Conservation (phyloP, 768 basidiomycete species). For the Psilocybe azurescens region DNA sequence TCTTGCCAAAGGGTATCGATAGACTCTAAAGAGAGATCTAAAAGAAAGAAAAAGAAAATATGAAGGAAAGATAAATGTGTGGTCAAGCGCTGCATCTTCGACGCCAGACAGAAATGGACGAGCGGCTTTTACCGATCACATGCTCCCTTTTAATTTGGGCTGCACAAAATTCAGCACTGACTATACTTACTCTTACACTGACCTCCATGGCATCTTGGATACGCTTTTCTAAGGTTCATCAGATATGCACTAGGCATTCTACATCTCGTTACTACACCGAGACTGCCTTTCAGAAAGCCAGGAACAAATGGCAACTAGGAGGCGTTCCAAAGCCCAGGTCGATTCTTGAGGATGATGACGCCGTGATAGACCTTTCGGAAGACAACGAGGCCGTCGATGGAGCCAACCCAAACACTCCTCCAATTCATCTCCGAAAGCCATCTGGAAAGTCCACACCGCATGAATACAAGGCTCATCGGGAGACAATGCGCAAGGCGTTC, state of each 20-base stretch:
- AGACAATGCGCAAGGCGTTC: conserved; percentile 55
- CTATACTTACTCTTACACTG: not conserved
- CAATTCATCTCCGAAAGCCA: conserved; percentile 43
- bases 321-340: conserved; percentile 46
- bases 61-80: conserved; percentile 10
- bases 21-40: conserved; percentile 12
- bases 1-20: conserved; percentile 5
- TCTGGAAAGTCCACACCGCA: conserved; percentile 49
- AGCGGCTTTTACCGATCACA: conserved; percentile 29
- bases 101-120: conserved; percentile 1
- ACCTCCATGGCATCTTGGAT: conserved; percentile 31
- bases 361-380: conserved; percentile 54
- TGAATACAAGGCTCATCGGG: conserved; percentile 56
- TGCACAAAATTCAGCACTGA: not conserved
- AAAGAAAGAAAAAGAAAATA: conserved; percentile 16
- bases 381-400: conserved; percentile 56
- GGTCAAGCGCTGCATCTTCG: not conserved
- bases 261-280: conserved; percentile 29
- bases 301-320: conserved; percentile 44
- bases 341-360: conserved; percentile 53
- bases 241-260: conserved; percentile 12
- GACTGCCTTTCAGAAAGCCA: conserved; percentile 18
- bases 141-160: conserved; percentile 5
- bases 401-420: conserved; percentile 38
- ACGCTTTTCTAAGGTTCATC: conserved; percentile 12